Evolutionary conservation across 2,329 filamentous ascomycete species (phyloP).

Genomic region (Fusarium sulawesiense): DNA sequence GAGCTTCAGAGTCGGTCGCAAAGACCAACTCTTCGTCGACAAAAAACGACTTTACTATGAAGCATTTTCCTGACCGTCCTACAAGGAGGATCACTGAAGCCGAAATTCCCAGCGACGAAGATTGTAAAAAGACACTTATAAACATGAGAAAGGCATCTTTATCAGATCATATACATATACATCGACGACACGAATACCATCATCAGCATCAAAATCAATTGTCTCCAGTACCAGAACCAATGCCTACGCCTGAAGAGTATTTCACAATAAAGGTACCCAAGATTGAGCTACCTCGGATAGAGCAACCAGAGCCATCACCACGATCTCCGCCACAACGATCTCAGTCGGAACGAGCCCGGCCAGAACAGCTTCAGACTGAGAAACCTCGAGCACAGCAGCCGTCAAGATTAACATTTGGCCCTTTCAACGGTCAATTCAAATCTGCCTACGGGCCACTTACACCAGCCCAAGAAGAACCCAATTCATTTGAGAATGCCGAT

Average conservation of each 20-base stretch:
- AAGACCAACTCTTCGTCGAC: slow-evolving; percentile 11
- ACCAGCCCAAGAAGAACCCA: slow-evolving; percentile 30
- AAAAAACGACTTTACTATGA: slow-evolving; percentile 35
- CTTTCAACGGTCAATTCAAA: slow-evolving; percentile 14
- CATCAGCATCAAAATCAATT: slow-evolving; percentile 14
- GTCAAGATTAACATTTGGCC: slow-evolving; percentile 28
- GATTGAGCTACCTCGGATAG: not conserved
- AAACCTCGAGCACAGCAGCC: slow-evolving; percentile 26
- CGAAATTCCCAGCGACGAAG: slow-evolving; percentile 42
- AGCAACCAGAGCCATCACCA: not conserved
- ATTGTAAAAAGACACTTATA: slow-evolving; percentile 34
- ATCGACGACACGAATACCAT: slow-evolving; percentile 19
- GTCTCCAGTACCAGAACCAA: slow-evolving; percentile 16
- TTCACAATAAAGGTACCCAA: not conserved
- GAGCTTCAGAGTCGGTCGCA: slow-evolving; percentile 34
- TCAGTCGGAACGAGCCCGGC: not conserved
- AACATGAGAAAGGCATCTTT: slow-evolving; percentile 34
- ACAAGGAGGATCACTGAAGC: slow-evolving; percentile 29
- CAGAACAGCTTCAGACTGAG: not conserved
- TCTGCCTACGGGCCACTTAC: slow-evolving; percentile 30
- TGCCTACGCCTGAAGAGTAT: not conserved
- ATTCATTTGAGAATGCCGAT: slow-evolving; percentile 1
- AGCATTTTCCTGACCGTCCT: slow-evolving; percentile 42
- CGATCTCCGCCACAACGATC: not conserved
- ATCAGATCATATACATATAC: slow-evolving; percentile 24